Base-by-base conservation (phyloP, 2,329 filamentous ascomycete species). In the Penicillium sp. region DNA sequence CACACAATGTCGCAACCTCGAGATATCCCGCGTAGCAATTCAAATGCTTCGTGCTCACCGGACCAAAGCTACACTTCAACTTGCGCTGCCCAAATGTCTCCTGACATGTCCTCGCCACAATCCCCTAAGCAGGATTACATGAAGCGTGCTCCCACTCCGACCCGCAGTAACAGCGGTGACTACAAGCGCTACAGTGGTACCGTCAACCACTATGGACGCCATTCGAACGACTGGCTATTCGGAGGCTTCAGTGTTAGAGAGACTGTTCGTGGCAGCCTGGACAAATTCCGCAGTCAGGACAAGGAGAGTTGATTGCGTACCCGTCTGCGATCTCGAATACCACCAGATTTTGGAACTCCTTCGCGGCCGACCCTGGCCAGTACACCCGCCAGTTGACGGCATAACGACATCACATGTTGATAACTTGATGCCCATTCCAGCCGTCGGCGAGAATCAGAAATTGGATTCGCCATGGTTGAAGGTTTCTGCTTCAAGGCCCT, bases 141-240 rank as follows among this genome's bases (percentile, higher is more conserved):
- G 34, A 60, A 55, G 47, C 50, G 50, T 25, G 53, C 56, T 30
- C 51, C 58, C 5, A 59, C 55, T n/a, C 54, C 53, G 22, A 60
- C 58, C 25, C 60, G 60, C 40, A 63, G 60, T 37, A 63, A 56
- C 41, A 65, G 63, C 43, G 59, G 62, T 11, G 66, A 71, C 41
- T 65, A 71, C 43, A 69, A 66, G 42, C 67, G 71, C 51, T 68
- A 70, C 43, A 71, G 60, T 40, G 66, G 68, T 14, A 74, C 71
- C 0, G 59, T 74, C 35, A 71, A 69, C 41, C 70, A 78, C 49
- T 75, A 66, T 46, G 76, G 76, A 12, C 71, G 76, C 8, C 76
- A 78, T 59, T 72, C 70, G 14, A 77, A 78, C 46, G 73, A 77
- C 46, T 79, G 76, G 76, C 65, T 79, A 4, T 78, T 78, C 50